These are phyloP conservation scores for Quercus dentata DNA, from an alignment of 306 rosid genomes.

Conservation along the genomic window DNA sequence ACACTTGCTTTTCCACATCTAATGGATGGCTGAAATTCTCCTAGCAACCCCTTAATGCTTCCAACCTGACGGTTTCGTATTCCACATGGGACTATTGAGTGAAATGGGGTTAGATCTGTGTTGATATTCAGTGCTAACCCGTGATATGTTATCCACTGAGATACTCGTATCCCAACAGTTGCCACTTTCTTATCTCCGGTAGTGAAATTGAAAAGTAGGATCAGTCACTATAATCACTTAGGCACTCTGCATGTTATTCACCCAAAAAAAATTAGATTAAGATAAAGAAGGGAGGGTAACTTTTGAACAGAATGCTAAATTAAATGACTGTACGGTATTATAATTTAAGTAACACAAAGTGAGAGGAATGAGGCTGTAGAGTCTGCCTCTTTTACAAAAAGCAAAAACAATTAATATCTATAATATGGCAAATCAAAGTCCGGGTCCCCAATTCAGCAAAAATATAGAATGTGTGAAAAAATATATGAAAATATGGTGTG, in stretches of 20 bases:
- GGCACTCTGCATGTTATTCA: not conserved
- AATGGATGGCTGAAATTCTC: slow-evolving; percentile 18
- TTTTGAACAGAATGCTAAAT: not conserved
- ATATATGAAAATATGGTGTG: not conserved
- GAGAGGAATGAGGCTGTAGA: not conserved
- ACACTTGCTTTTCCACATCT: slow-evolving; percentile 11
- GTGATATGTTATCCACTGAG: slow-evolving; percentile 65
- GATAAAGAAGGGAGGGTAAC: not conserved
- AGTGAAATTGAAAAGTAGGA: not conserved
- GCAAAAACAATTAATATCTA: not conserved
- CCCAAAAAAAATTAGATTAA: not conserved
- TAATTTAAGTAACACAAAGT: no score
- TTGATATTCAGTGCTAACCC: slow-evolving; percentile 73
- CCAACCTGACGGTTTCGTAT: slow-evolving; percentile 58
- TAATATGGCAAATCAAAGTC: not conserved
- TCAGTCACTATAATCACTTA: slow-evolving; percentile 9
- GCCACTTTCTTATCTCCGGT: slow-evolving; percentile 80
- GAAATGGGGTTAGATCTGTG: slow-evolving; percentile 58
- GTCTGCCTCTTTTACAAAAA: not conserved
- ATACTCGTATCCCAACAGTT: slow-evolving; percentile 64
- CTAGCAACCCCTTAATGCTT: slow-evolving; percentile 52
- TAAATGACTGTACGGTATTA: no score
- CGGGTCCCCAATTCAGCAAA: not conserved
- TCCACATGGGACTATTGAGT: slow-evolving; percentile 72
- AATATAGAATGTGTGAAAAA: not conserved